Evolutionary conservation across 83 land plant genomes (phyloP), one percentile per base, ranked within the genome.

Genomic region (Thuja plicata): DNA sequence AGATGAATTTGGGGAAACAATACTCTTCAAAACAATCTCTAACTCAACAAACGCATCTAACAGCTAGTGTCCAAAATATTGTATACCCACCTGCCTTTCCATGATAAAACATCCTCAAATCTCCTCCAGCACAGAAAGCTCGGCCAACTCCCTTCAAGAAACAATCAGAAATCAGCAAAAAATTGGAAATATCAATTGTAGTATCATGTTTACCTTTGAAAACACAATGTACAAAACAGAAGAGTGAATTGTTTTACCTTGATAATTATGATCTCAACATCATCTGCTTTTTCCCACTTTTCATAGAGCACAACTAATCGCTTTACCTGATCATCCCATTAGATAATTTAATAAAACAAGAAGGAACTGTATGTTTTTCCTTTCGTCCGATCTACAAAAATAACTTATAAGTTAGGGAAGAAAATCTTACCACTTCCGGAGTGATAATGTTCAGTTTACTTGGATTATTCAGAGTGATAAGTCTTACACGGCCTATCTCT

Each of bases 81-180:
- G 37, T n/a, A 83, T 24, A 46, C 85, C 55, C 90, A 93, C 94
- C 87, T 79, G 77, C 84, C 91, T 94, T 94, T 73, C 98, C 96
- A 50, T 92, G 89, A 87, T 97, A 98, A 84, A 98, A 98, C 97
- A 96, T 91, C 87, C 93, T 93, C 78, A 98, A 91, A 90, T 98
- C 99, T 43, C 99, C 99, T 87, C 99, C 99, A 74, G 99, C 99
- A 84, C 94, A 98, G 88, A 95, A 98, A 3, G 96, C 98, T 66
- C 97, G 95, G 11, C 99, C 99, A 83, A 88, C 91, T 74, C 98
- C 99, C 99, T 98, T 87, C 5, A 52, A 6, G 84, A 74, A 35
- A 90, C 46, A 71, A 24, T 62, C n/a, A 74, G 8, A 46, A 83
- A 55, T 66, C 10, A 19, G 81, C 6, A 32, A 62, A 70, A 24